These are phyloP conservation scores for Chaetoceros muelleri DNA, from an alignment of 108 stramenopile species.

Conservation along the genomic window DNA sequence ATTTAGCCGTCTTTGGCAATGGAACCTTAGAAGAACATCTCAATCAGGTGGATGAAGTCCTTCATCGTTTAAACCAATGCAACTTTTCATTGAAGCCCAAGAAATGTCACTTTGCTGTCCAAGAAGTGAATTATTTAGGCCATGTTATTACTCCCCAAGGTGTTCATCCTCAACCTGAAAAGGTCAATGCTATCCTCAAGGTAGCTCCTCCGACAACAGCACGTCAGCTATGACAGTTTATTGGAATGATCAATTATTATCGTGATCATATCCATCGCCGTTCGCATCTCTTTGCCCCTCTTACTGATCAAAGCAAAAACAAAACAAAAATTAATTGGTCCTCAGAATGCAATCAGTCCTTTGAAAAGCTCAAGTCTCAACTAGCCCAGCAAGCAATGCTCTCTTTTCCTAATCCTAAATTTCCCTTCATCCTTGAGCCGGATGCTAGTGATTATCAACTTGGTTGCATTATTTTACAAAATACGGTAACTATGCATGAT, in stretches of 20 bases:
- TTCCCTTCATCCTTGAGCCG: no score
- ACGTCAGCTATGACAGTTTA: constrained; percentile 18
- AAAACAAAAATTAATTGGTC: neutral
- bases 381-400: constrained; percentile 19
- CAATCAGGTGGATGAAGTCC: neutral
- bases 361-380: constrained; percentile 32
- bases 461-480: constrained; percentile 26
- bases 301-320: constrained; percentile 8
- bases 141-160: constrained; percentile 22
- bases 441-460: constrained; percentile 30
- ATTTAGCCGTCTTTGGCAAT: neutral
- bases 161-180: constrained; percentile 24
- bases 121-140: constrained; percentile 24
- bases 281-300: constrained; percentile 20
- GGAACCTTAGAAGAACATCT: constrained; percentile 4
- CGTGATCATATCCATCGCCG: no score
- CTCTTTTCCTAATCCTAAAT: constrained; percentile 25
- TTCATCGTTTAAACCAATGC: constrained; percentile 2
- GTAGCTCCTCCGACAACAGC: constrained; percentile 14
- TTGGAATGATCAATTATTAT: no score
- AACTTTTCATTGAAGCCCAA: constrained; percentile 8
- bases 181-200: constrained; percentile 23
- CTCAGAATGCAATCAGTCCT: constrained; percentile 7
- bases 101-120: constrained; percentile 12
- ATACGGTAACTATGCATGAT: no score